Evolutionary conservation across 2,329 filamentous ascomycete genomes (phyloP), one percentile per base, ranked within the genome.

Genomic region (Aspergillus quadricinctus): DNA sequence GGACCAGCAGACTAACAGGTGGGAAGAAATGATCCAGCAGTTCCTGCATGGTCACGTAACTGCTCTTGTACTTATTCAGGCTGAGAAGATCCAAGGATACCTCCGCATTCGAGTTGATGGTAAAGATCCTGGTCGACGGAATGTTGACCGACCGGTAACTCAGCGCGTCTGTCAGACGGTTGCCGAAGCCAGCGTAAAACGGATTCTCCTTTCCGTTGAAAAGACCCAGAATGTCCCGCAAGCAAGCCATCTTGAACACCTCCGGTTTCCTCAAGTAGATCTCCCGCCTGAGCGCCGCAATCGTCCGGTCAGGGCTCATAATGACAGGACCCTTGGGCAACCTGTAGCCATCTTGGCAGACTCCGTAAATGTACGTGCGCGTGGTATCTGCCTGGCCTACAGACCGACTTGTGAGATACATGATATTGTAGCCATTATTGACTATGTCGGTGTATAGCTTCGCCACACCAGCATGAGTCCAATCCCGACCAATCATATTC

Each of bases 21-120:
- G 94, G 94, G 73, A 99, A 99, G 78, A 96, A 97, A 74, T 99
- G 94, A 71, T 99, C 94, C 6, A 99, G 90, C 57, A 99, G 88
- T 73, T 99, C 95, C 58, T 90, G 88, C 87, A 99, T 99, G 67
- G 90, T 92, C 60, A 96, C 91, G 71, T 99, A 99, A 61, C 90
- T 96, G 67, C 95, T 93, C 77, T 94, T 96, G 72, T 97, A 89
- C 72, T 92, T 95, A 76, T 96, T 97, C 54, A 97, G 81, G 60
- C 87, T 93, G 46, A 97, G 79, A 48, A 99, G 79, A 70, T 97
- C 93, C 23, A 99, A 79, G 28, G 89, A 93, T 29, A 99, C 92
- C 73, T 99, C 94, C 1, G 93, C 92, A 69, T 97, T 96, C 53
- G 90, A 94, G 74, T 99, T 99, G 80, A 99, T 99, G 17, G 94